phyloP scores from a whole-genome alignment of 805 yeast genomes.

The Jamesozyma hellenica region DNA sequence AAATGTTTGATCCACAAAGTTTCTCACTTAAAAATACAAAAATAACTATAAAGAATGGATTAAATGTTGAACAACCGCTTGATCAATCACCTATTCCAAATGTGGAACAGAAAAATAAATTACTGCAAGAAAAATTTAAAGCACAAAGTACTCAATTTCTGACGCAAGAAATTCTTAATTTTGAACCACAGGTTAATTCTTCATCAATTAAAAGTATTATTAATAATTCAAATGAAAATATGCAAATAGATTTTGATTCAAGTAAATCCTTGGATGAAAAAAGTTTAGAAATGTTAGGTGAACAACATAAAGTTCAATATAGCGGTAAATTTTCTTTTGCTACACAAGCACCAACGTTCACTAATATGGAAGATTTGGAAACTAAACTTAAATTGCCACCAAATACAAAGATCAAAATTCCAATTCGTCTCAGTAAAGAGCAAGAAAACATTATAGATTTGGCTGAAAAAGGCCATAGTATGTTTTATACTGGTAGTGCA shows the following conservation, averaged over 20 bases:
- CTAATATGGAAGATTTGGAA: slow-evolving; percentile 7
- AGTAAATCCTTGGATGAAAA: not conserved
- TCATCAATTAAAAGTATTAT: not conserved
- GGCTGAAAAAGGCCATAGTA: slow-evolving; percentile 52
- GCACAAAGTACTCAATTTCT: too few relatives aligned
- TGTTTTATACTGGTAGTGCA: slow-evolving; percentile 95
- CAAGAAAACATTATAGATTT: slow-evolving; percentile 57
- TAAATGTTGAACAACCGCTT: too few relatives aligned
- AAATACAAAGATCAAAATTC: slow-evolving; percentile 20
- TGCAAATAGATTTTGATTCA: slow-evolving; percentile 1
- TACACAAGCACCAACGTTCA: slow-evolving; percentile 24
- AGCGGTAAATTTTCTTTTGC: slow-evolving; percentile 24
- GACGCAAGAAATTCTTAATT: too few relatives aligned
- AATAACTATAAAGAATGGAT: too few relatives aligned
- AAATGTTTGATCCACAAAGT: not conserved
- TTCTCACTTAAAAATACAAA: too few relatives aligned
- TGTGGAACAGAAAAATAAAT: too few relatives aligned
- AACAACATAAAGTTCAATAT: slow-evolving; percentile 6
- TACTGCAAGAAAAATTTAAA: too few relatives aligned
- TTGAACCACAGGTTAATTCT: not conserved
- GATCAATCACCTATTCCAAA: too few relatives aligned
- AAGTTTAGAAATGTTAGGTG: slow-evolving; percentile 8
- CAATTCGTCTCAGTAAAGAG: slow-evolving; percentile 41
- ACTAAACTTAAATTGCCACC: slow-evolving; percentile 13
- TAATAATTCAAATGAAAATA: slow-evolving; percentile 8